These are phyloP conservation scores for Erodium texanum DNA, from an alignment of 441 rosid genomes.

Conservation along the genomic window DNA sequence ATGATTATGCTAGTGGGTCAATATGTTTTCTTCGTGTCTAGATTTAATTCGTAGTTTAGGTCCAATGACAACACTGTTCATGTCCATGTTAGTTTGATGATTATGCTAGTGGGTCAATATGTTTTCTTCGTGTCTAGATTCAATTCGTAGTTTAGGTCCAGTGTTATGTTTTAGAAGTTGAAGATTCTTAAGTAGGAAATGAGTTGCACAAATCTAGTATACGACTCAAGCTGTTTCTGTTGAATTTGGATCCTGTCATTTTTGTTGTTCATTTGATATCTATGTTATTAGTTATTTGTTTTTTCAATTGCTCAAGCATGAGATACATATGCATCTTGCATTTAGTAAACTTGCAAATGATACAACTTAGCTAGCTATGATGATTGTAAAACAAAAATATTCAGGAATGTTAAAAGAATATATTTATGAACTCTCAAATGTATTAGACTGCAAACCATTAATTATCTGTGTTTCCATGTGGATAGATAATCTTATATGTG, in stretches of 20 bases:
- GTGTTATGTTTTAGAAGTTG: conserved; percentile 6
- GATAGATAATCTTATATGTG: neutral
- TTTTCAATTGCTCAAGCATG: neutral
- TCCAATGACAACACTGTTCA: neutral
- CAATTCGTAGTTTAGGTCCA: neutral
- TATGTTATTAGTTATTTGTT: neutral
- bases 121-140: neutral
- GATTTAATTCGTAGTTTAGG: neutral
- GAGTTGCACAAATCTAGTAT: neutral
- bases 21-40: neutral
- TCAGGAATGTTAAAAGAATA: neutral
- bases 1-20: neutral
- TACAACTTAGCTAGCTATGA: neutral
- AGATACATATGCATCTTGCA: neutral
- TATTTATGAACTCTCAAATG: neutral
- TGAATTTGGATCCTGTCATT: neutral
- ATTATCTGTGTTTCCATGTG: too few relatives aligned
- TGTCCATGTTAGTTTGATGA: neutral
- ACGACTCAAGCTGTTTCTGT: neutral
- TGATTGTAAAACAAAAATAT: neutral
- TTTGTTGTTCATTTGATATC: neutral
- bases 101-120: neutral
- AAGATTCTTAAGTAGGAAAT: conserved; percentile 7
- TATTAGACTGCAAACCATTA: neutral
- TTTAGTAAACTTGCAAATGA: neutral